Evolutionary conservation across 1,284 basidiomycete genomes (phyloP).

Genomic region (Takashimella koratensis): DNA sequence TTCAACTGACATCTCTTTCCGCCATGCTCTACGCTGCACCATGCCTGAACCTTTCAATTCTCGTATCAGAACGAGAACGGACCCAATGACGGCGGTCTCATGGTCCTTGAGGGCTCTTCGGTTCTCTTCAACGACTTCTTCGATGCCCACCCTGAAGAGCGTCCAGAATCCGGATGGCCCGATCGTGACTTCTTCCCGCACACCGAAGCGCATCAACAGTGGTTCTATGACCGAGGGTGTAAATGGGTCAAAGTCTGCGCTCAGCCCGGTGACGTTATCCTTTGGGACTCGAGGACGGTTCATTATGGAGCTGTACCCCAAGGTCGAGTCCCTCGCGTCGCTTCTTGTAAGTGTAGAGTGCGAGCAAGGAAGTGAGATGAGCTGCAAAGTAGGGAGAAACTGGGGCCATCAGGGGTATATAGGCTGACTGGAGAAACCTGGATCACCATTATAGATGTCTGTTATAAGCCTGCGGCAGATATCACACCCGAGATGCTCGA

Average conservation of each 20-base stretch:
- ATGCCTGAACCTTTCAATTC: no score
- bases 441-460: constrained; percentile 25
- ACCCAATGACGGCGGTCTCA: constrained; percentile 49
- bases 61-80: constrained; percentile 45
- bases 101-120: constrained; percentile 46
- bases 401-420: no score
- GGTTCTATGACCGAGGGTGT: constrained; percentile 42
- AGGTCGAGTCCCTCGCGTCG: constrained; percentile 32
- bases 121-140: constrained; percentile 45
- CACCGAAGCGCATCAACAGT: constrained; percentile 27
- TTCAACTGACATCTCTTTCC: no score
- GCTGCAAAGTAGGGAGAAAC: no score
- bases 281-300: constrained; percentile 32
- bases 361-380: background rate
- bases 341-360: constrained; percentile 16
- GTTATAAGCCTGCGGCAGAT: constrained; percentile 39
- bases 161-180: constrained; percentile 41
- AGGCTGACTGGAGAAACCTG: background rate
- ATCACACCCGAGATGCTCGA: constrained; percentile 22
- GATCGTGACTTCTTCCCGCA: constrained; percentile 38
- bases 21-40: background rate
- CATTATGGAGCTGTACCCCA: constrained; percentile 36
- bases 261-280: constrained; percentile 34
- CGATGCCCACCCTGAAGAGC: constrained; percentile 30
- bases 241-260: constrained; percentile 35